phyloP scores from a whole-genome alignment of 2,329 filamentous ascomycete genomes.

The Bisporella sp. region DNA sequence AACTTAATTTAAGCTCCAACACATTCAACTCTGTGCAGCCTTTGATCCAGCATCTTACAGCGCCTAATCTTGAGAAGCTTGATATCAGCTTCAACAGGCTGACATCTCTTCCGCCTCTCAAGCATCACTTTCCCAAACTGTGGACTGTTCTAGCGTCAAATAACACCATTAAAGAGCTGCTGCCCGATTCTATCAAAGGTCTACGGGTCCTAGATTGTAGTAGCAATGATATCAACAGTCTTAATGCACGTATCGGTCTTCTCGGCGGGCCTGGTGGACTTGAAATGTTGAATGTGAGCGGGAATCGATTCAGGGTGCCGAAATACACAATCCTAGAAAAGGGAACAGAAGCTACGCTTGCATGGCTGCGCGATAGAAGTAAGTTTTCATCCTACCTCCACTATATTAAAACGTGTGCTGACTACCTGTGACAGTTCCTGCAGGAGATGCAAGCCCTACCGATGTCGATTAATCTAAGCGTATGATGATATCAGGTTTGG shows the following conservation, averaged over 20 bases:
- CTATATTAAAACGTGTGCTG: no score
- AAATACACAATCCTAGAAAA: constrained; percentile 77
- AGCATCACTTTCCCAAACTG: constrained; percentile 61
- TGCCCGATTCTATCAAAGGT: constrained; percentile 67
- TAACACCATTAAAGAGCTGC: constrained; percentile 69
- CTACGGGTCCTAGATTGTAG: constrained; percentile 70
- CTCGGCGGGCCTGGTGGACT: constrained; percentile 54
- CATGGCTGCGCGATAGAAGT: constrained; percentile 62
- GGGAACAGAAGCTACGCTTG: constrained; percentile 76
- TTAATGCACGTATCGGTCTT: constrained; percentile 76
- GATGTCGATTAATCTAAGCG: constrained; percentile 17
- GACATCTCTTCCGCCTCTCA: constrained; percentile 59
- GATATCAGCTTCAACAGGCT: constrained; percentile 83
- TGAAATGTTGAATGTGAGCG: constrained; percentile 67
- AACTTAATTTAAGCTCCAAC: constrained; percentile 70
- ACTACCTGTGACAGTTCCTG: constrained; percentile 41
- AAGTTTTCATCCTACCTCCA: no score
- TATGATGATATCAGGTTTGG: background rate
- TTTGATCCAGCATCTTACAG: constrained; percentile 59
- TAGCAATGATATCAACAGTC: constrained; percentile 77
- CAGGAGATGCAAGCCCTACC: constrained; percentile 21
- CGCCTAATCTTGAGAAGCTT: constrained; percentile 67
- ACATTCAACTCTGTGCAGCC: constrained; percentile 64
- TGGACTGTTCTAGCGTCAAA: constrained; percentile 67
- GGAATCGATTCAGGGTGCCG: constrained; percentile 84